A percentile compares a stretch with the other conserved stretches of the same genome.
Conservation (phyloP, 2,329 filamentous ascomycete genomes). For the Exserohilum turcica region DNA sequence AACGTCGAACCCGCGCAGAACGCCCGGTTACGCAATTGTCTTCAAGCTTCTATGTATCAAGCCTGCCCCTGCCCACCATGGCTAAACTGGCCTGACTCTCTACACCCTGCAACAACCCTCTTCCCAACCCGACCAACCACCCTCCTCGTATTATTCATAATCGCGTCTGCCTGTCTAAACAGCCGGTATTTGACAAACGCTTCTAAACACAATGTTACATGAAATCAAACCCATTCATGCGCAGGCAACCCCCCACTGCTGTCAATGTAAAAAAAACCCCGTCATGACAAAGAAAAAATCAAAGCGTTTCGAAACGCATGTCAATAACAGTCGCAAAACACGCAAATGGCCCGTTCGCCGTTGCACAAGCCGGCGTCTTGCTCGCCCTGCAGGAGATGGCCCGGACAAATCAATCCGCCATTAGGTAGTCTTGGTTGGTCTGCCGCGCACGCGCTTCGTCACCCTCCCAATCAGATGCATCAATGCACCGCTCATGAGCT, state of each 20-base stretch:
- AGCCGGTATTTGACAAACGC: constrained; percentile 10
- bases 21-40: constrained; percentile 11
- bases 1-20: constrained; percentile 36
- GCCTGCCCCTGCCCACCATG: constrained; percentile 1
- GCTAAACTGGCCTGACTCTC: constrained; percentile 5
- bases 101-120: constrained; percentile 10
- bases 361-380: neutral
- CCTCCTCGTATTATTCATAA: constrained; percentile 9
- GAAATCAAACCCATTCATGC: constrained; percentile 5
- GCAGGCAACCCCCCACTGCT: neutral
- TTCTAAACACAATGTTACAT: constrained; percentile 10
- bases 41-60: constrained; percentile 1
- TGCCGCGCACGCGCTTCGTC: neutral
- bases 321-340: constrained; percentile 1
- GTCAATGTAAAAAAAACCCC: neutral
- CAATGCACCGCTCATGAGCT: neutral
- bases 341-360: neutral
- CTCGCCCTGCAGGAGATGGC: neutral
- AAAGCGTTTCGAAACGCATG: constrained; percentile 13
- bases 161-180: constrained; percentile 6
- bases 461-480: neutral
- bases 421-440: neutral
- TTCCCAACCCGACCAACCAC: constrained; percentile 7
- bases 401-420: neutral
- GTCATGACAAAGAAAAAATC: neutral